Percentiles rank a stretch among this genome's conserved stretches.
These are phyloP conservation scores for Zygosaccharomyces lentus DNA, from an alignment of 805 yeast species.

Conservation along the genomic window DNA sequence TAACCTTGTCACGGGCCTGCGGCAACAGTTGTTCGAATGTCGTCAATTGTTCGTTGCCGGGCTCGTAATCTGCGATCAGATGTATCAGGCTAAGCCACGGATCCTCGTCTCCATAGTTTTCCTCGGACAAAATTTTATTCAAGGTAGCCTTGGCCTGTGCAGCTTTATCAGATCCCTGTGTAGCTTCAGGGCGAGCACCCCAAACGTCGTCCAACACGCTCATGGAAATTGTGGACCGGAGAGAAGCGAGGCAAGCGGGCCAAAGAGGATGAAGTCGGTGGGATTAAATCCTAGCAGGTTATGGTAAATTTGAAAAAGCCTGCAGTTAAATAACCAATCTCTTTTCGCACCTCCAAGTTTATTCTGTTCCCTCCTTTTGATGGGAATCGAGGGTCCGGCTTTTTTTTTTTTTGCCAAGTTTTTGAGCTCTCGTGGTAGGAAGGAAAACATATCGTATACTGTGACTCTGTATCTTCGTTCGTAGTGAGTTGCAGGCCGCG, in stretches of 20 bases:
- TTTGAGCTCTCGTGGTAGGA: not conserved
- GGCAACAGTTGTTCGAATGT: constrained; percentile 19
- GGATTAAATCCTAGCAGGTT: not conserved
- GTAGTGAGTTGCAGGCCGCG: not conserved
- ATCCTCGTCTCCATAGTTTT: constrained; percentile 7
- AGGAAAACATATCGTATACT: not conserved
- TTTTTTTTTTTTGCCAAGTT: not conserved
- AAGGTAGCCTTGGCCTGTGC: constrained; percentile 13
- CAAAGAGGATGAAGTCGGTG: not conserved
- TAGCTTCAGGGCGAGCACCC: constrained; percentile 10
- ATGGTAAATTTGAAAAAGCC: not conserved
- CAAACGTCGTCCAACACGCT: constrained; percentile 16
- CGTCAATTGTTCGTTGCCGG: constrained; percentile 21
- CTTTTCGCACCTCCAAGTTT: not conserved
- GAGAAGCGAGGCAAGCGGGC: not conserved
- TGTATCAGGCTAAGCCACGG: constrained; percentile 24
- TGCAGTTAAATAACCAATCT: not conserved
- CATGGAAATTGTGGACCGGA: not conserved
- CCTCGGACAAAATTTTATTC: constrained; percentile 4
- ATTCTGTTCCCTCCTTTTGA: too few species aligned
- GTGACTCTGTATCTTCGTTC: not conserved
- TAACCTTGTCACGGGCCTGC: constrained; percentile 15
- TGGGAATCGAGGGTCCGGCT: too few species aligned
- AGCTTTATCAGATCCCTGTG: constrained; percentile 12
- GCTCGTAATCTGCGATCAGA: constrained; percentile 21